Evolutionary conservation across 805 yeast genomes (phyloP), one percentile per base, ranked within the genome.

Genomic region (Candida ulmi): DNA sequence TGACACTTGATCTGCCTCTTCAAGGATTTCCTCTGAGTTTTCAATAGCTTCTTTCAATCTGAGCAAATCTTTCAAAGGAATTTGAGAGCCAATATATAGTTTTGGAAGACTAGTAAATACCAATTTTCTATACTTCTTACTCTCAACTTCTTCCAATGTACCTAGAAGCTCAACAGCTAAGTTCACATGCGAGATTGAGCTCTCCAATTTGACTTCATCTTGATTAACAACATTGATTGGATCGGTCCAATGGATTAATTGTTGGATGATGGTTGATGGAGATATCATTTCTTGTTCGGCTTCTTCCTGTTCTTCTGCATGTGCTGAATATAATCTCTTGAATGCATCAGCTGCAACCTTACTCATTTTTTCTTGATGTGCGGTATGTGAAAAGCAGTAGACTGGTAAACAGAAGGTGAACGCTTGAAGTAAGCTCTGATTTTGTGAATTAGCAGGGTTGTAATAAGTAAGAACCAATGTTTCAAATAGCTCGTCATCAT

Each of bases 341-440:
- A 85, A 60, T 3, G 85, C 76, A 60, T 83, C 91, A 4, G 80
- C 76, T 24, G 83, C 79, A 21, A 84, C 71, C 25, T 75, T 62
- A 7, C 80, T 71, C 52, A 88, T 62, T 43, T 80, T 68, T 36
- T 69, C 72, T 57, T 87, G 96, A 56, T 88, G 95, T 15, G 64
- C 63, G 0, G 69, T 65, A 51, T 81, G 88, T 26, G 95, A 83
- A 54, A 78, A 83, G 29, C 93, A 80, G 57, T 85, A 88, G 0
- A 85, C 95, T 0, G 97, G 96, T 15, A 90, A 69, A 57, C 95
- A 88, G 53, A 86, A 90, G 9, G 93, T 77, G 43, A 90, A 72
- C 0, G 85, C 84, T 58, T 90, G 97, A 35, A 80, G 69, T 44
- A 90, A 65, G 13, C 79, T 75, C 41, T 76, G 81, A 50, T 87